phyloP scores from a whole-genome alignment of 2,329 filamentous ascomycete species.

The Tolypocladium amazonense region DNA sequence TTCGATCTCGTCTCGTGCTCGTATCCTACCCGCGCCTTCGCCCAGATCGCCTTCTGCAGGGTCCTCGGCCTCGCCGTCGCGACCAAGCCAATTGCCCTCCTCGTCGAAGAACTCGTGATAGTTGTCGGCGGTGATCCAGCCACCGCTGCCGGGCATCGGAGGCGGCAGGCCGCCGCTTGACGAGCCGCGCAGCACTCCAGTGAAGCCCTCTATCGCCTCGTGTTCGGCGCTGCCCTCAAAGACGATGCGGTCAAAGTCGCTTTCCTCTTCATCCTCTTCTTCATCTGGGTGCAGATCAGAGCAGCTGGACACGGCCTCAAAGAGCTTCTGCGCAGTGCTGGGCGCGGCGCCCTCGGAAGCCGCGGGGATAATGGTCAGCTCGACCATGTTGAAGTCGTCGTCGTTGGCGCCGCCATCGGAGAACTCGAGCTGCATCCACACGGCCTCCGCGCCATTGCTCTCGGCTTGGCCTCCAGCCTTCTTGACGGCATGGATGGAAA shows the following conservation, averaged over 20 bases:
- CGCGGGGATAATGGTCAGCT: constrained; percentile 54
- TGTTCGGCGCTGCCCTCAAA: constrained; percentile 41
- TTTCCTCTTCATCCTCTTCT: constrained; percentile 46
- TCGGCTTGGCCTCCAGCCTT: constrained; percentile 33
- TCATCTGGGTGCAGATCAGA: constrained; percentile 66
- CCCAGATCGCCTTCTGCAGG: constrained; percentile 36
- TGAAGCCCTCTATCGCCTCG: constrained; percentile 45
- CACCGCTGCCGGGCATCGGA: constrained; percentile 60
- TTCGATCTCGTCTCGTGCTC: constrained; percentile 40
- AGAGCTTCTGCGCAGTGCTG: constrained; percentile 35
- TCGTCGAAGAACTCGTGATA: constrained; percentile 74
- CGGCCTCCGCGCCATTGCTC: constrained; percentile 29
- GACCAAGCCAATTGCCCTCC: constrained; percentile 66
- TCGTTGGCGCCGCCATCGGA: constrained; percentile 46
- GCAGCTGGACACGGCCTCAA: constrained; percentile 61
- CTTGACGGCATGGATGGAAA: constrained; percentile 67
- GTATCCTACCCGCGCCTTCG: constrained; percentile 50
- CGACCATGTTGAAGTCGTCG: constrained; percentile 55
- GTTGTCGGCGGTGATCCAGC: constrained; percentile 90
- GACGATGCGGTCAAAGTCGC: constrained; percentile 42
- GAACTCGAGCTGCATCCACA: constrained; percentile 61
- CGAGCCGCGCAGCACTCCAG: constrained; percentile 40
- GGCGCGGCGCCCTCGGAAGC: constrained; percentile 10
- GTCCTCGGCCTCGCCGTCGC: constrained; percentile 23
- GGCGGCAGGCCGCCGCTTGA: constrained; percentile 46